Conservation (phyloP, 139 green algal genomes). For the Coccomyxa sp. region DNA sequence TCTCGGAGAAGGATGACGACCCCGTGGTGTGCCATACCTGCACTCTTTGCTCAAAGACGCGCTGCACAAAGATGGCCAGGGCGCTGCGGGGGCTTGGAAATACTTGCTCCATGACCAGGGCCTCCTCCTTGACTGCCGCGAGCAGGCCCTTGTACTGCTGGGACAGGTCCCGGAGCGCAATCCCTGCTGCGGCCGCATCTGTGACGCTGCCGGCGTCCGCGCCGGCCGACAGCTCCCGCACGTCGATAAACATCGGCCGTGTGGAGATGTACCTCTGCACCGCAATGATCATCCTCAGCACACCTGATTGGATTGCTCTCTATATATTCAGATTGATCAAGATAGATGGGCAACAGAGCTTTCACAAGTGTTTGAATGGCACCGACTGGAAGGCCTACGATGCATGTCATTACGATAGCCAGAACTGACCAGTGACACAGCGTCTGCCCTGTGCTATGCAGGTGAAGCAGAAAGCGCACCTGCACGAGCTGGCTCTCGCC, state of each 20-base stretch:
- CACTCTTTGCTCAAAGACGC: constrained; percentile 62
- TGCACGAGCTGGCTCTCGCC: constrained; percentile 14
- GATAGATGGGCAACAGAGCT: too few relatives aligned
- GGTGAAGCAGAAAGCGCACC: background rate
- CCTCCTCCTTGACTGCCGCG: constrained; percentile 41
- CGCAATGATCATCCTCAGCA: too few relatives aligned
- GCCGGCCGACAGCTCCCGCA: constrained; percentile 26
- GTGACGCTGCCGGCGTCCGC: background rate
- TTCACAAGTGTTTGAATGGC: too few relatives aligned
- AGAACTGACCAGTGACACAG: too few relatives aligned
- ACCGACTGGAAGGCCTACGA: too few relatives aligned
- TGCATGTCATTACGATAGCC: too few relatives aligned
- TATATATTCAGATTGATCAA: too few relatives aligned
- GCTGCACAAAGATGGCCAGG: constrained; percentile 37
- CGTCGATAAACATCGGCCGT: constrained; percentile 43
- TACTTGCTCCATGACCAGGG: constrained; percentile 47
- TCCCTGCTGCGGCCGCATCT: constrained; percentile 11
- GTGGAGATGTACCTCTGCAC: constrained; percentile 51
- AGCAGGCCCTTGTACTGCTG: constrained; percentile 41
- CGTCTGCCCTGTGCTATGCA: too few relatives aligned
- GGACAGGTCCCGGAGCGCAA: constrained; percentile 22
- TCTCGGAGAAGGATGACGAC: background rate
- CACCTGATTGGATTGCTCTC: too few relatives aligned
- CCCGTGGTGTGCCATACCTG: background rate
- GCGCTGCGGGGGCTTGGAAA: constrained; percentile 32